Evolutionary conservation across 257 asterid genomes (phyloP).

Genomic region (Cruciata laevipes): DNA sequence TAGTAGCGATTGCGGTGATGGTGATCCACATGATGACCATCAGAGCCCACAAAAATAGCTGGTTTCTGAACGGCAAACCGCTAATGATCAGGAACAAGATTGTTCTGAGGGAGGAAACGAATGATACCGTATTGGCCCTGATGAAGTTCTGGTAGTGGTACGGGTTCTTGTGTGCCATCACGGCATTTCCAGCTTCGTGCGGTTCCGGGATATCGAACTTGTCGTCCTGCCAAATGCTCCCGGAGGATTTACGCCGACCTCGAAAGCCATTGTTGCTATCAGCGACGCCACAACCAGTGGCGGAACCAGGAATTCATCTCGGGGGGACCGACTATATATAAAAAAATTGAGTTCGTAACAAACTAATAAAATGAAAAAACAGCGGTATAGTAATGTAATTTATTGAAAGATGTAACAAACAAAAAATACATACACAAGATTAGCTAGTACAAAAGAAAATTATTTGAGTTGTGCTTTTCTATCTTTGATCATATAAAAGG

Average conservation of each 20-base stretch:
- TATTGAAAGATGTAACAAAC: no score
- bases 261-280: constrained; percentile 15
- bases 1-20: constrained; percentile 30
- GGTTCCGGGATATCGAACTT: constrained; percentile 24
- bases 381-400: no score
- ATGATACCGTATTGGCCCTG: constrained; percentile 36
- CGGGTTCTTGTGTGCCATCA: constrained; percentile 35
- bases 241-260: constrained; percentile 31
- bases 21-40: constrained; percentile 58
- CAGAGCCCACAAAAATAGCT: constrained; percentile 36
- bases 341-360: no score
- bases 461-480: no score
- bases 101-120: constrained; percentile 45
- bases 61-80: constrained; percentile 41
- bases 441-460: no score
- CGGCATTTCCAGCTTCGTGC: no score
- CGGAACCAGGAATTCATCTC: no score
- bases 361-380: no score
- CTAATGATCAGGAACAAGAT: constrained; percentile 50
- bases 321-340: no score
- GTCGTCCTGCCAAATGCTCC: constrained; percentile 18
- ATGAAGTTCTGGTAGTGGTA: constrained; percentile 21
- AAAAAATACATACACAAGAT: no score
- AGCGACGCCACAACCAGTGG: constrained; percentile 14
- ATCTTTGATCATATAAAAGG: no score